These are phyloP conservation scores for Amanita inopinata DNA, from an alignment of 768 basidiomycete species.

Conservation along the genomic window DNA sequence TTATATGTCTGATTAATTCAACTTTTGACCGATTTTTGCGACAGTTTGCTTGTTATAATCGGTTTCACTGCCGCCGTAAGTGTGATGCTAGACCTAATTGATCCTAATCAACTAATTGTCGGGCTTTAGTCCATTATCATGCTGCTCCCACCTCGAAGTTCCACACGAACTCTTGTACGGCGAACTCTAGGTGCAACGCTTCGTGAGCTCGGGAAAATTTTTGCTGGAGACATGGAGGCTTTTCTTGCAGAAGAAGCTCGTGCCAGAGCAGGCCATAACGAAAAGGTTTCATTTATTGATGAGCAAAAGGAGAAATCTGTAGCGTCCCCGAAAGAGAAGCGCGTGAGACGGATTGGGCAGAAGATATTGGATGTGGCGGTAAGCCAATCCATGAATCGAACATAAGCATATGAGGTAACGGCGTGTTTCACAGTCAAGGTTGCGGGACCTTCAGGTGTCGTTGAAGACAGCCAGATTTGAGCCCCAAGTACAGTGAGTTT, in stretches of 20 bases:
- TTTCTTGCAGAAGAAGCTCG: constrained; percentile 33
- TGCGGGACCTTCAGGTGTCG: constrained; percentile 27
- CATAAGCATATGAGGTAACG: not conserved
- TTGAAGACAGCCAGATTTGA: constrained; percentile 30
- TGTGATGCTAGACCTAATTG: not conserved
- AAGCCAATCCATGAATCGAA: constrained; percentile 4
- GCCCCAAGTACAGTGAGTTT: constrained; percentile 27
- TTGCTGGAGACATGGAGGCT: constrained; percentile 32
- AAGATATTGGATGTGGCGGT: constrained; percentile 27
- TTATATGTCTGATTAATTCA: not conserved
- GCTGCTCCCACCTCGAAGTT: constrained; percentile 35
- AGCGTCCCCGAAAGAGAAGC: constrained; percentile 27
- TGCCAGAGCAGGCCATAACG: constrained; percentile 21
- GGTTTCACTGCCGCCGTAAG: constrained; percentile 34
- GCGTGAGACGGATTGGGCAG: constrained; percentile 25
- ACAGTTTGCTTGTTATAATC: constrained; percentile 32
- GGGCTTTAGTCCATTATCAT: constrained; percentile 30
- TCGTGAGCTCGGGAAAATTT: constrained; percentile 25
- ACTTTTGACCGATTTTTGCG: too few relatives aligned
- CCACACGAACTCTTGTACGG: constrained; percentile 31
- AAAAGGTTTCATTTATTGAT: constrained; percentile 19
- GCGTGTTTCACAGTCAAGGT: constrained; percentile 20
- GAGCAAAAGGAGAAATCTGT: constrained; percentile 14
- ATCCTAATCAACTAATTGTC: not conserved
- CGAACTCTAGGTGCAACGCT: constrained; percentile 28